phyloP scores from a whole-genome alignment of 148 eudicot genomes.

The Heliamphora exappendiculata region DNA sequence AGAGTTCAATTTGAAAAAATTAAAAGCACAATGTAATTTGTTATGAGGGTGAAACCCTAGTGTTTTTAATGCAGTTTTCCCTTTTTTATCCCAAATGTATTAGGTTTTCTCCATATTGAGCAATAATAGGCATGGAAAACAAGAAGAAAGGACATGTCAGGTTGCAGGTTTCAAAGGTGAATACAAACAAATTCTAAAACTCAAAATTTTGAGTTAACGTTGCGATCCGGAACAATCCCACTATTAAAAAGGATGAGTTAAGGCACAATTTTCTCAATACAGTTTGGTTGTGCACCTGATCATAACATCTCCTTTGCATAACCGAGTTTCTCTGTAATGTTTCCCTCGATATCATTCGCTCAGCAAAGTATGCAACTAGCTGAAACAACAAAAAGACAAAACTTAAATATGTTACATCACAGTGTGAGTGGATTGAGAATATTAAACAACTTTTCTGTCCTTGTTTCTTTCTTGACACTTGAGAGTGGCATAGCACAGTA shows the following conservation, averaged over 20 bases:
- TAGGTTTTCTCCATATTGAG: background rate
- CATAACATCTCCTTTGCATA: slow-evolving; percentile 49
- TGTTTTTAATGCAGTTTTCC: no score
- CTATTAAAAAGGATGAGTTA: background rate
- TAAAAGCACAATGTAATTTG: no score
- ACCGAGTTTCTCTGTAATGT: slow-evolving; percentile 66
- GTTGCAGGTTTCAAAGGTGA: background rate
- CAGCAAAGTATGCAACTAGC: slow-evolving; percentile 71
- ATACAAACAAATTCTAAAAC: background rate
- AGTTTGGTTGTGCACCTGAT: slow-evolving; percentile 38
- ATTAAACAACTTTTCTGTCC: background rate
- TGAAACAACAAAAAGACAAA: slow-evolving; percentile 20
- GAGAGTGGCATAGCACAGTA: background rate
- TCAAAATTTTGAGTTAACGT: background rate
- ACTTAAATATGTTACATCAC: background rate
- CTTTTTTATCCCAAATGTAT: background rate
- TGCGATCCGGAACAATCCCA: background rate
- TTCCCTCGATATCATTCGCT: slow-evolving; percentile 69
- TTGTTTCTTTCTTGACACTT: background rate
- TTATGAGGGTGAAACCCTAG: no score
- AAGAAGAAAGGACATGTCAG: background rate
- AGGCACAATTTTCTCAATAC: background rate
- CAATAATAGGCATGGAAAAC: background rate
- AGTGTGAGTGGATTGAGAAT: background rate
- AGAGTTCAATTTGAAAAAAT: no score